Conservation (phyloP, 1,284 basidiomycete species). For the Cryptococcus jaspeensis region DNA sequence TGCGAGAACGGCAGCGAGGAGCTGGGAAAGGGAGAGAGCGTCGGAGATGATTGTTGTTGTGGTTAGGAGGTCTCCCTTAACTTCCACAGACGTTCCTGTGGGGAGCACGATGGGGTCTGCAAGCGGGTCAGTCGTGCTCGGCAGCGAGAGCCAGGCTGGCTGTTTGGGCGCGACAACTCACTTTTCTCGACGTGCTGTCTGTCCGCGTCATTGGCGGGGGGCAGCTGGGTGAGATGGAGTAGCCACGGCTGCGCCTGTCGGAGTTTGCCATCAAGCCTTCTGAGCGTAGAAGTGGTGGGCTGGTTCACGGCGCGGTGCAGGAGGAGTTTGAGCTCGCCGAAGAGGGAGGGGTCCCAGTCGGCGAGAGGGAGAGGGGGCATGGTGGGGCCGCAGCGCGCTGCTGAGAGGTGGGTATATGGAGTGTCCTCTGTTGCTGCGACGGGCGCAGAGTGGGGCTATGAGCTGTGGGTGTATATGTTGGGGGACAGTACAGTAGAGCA, state of each 20-base stretch:
- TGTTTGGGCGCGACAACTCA: constrained; percentile 13
- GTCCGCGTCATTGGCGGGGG: constrained; percentile 36
- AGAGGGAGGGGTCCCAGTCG: constrained; percentile 43
- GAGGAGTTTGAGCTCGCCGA: constrained; percentile 38
- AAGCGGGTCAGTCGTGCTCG: not conserved
- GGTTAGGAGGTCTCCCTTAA: constrained; percentile 37
- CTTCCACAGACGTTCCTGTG: constrained; percentile 31
- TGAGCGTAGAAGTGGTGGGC: constrained; percentile 38
- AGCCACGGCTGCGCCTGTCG: constrained; percentile 46
- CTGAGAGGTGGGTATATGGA: too few species aligned
- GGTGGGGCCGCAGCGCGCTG: not conserved
- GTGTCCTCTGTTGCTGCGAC: too few species aligned
- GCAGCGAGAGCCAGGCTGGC: not conserved
- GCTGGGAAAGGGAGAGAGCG: constrained; percentile 35
- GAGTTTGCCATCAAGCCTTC: constrained; percentile 32
- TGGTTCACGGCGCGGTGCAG: constrained; percentile 35
- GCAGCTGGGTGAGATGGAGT: constrained; percentile 33
- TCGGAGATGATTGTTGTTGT: constrained; percentile 33
- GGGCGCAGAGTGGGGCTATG: too few species aligned
- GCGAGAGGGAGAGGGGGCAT: constrained; percentile 32
- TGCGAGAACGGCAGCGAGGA: constrained; percentile 38
- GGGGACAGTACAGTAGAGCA: too few species aligned
- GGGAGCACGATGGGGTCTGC: constrained; percentile 28
- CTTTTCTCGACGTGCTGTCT: constrained; percentile 36
- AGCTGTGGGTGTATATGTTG: too few species aligned